Base-by-base conservation (phyloP, 768 basidiomycete genomes). In the Mycena kentingensis region DNA sequence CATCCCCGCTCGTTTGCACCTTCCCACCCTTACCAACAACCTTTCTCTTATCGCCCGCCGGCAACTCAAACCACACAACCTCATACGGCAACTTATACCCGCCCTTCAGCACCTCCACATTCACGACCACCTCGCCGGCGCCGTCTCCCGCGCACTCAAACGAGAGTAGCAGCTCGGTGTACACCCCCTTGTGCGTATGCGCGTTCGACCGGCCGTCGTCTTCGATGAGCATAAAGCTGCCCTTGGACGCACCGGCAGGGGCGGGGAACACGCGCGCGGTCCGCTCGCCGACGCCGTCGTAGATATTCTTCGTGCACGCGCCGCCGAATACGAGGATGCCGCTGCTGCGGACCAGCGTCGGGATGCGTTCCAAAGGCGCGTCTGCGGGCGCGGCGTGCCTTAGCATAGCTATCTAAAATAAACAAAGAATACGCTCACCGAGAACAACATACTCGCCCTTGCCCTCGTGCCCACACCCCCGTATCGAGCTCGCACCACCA, bases 401-500 rank as follows among this genome's bases (percentile, higher is more conserved):
- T 2, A 37, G 44, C 2, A 24, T 16, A 11, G 26, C 13, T 24
- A 3, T 27, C 22, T 16, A 22, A 13, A 32, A 26, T 28, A n/a
- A 10, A 13, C 37, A 11, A 24, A 27, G 29, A 36, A 3, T n/a
- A 28, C 7, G 15, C 49, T 3, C 45, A 59, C 53, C 58, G 8
- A 60, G 44, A 31, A 52, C 58, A 22, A 55, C 11, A n/a, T 52
- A 60, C 5, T 35, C 54, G 34, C 54, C 58, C 12, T 55, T 38
- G 7, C 58, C 54, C 25, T 38, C n/a, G n/a, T 60, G 58, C 58
- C n/a, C 58, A 60, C n/a, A 46, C 45, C 18, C 58, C 58, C 1
- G 58, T 55, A 38, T 60, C 58, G 36, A 60, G 31, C 24, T 60
- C 58, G 36, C 58, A 60, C 58, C 58, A 60, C 27, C 55, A 47